Base-by-base conservation (phyloP, 1,284 basidiomycete species). In the Gomphus bonarii region DNA sequence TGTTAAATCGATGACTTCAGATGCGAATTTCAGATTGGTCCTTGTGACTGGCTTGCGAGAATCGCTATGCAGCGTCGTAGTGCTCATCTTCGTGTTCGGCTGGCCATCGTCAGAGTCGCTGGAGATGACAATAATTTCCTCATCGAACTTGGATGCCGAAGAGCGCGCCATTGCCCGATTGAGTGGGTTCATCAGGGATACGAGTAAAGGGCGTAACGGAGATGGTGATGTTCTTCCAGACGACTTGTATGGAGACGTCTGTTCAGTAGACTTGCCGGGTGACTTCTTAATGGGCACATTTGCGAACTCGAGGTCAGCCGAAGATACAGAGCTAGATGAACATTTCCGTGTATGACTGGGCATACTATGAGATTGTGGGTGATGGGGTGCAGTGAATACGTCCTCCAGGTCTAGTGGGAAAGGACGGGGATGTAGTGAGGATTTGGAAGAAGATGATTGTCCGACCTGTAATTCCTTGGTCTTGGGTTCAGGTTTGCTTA, bases 51-150 rank as follows among this genome's bases (percentile, higher is more conserved):
- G 16, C 38, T 40, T 40, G 38, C 38, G 38, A 40, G 38, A 40
- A 40, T 1, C 7, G 38, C 5, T n/a, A 40, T 5, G 38, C 8
- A 8, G 38, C 16, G n/a, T 14, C 16, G 8, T 40, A n/a, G 38
- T 16, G 5, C 38, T 22, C 42, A 9, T 38, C 33, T 40, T 51
- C 4, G 33, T n/a, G 16, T 25, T 33, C 54, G 14, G 54, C 12
- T 54, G 47, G 1, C 38, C 3, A 38, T 56, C 59, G 25, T 69
- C 67, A 1, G 67, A 69, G 22, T 66, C 69, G 50, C 68, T 69
- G 2, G 68, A 69, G 33, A 70, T 68, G n/a, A 65, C 64, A 18
- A 70, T 68, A 40, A 69, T 58, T n/a, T 55, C 58, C 5, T 40
- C 38, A 20, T 35, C 48, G 16, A 30, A 12, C 18, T 22, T 50